Conservation (phyloP, 2,329 filamentous ascomycete species). For the Lojkania enalia region DNA sequence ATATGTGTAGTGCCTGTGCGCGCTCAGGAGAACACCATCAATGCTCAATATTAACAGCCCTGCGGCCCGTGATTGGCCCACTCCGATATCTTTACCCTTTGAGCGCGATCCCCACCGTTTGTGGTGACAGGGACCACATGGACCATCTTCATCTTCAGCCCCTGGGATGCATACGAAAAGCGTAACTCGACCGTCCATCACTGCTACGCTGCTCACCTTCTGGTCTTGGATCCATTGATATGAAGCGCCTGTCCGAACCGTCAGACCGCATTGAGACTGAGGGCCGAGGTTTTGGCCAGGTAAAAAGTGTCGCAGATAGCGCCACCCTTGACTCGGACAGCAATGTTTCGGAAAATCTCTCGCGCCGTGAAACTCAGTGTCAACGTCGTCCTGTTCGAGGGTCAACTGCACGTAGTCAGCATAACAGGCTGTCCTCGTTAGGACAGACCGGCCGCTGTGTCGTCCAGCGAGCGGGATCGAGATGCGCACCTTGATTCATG, state of each 20-base stretch:
- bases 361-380: conserved; percentile 3
- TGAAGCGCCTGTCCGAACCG: conserved; percentile 2
- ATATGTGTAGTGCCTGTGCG: background rate
- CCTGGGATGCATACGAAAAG: conserved; percentile 4
- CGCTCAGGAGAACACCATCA: conserved; percentile 16
- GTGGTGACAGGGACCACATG: background rate
- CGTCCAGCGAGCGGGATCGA: background rate
- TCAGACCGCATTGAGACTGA: conserved; percentile 8
- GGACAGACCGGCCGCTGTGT: background rate
- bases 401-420: no score
- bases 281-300: conserved; percentile 7
- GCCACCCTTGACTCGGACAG: conserved; percentile 2
- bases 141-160: background rate
- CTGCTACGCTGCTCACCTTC: background rate
- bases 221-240: background rate
- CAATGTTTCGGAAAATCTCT: conserved; percentile 10
- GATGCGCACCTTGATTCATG: background rate
- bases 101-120: conserved; percentile 9
- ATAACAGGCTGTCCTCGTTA: background rate
- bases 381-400: background rate
- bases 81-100: background rate
- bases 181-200: conserved; percentile 3
- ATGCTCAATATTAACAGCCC: conserved; percentile 1
- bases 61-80: conserved; percentile 1
- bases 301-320: conserved; percentile 9